Conservation (phyloP, 768 basidiomycete genomes). For the Tricholoma matsutake region DNA sequence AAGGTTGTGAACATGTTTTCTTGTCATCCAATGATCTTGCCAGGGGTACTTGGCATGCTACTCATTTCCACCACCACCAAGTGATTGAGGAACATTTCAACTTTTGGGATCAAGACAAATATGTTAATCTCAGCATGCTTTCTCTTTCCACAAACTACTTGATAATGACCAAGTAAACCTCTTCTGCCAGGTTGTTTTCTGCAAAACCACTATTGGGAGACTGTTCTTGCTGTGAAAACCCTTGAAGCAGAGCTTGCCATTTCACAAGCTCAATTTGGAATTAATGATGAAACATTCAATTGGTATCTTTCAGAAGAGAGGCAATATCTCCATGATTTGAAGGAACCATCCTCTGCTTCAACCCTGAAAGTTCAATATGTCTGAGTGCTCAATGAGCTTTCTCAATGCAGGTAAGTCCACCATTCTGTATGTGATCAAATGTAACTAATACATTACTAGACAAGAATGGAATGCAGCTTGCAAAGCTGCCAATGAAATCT, state of each 20-base stretch:
- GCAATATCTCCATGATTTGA: neutral
- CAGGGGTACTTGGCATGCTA: constrained; percentile 10
- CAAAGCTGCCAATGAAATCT: no score
- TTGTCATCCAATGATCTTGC: constrained; percentile 17
- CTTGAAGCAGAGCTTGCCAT: neutral
- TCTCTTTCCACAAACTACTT: neutral
- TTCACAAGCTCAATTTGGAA: neutral
- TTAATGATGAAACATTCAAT: neutral
- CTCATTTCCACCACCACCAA: constrained; percentile 6
- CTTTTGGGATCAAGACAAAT: no score
- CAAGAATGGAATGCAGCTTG: neutral
- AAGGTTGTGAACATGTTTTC: constrained; percentile 19
- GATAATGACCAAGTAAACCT: neutral
- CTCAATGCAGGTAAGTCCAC: neutral
- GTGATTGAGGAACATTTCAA: neutral
- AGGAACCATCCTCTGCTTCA: neutral
- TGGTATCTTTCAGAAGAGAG: neutral
- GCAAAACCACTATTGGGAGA: neutral
- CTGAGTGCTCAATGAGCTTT: neutral
- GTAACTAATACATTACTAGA: neutral
- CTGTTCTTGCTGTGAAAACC: neutral
- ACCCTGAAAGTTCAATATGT: neutral
- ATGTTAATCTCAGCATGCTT: no score
- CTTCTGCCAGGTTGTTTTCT: neutral
- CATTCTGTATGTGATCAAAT: neutral